These are phyloP conservation scores for Forsythia viridissima DNA, from an alignment of 257 asterid genomes.

Conservation along the genomic window DNA sequence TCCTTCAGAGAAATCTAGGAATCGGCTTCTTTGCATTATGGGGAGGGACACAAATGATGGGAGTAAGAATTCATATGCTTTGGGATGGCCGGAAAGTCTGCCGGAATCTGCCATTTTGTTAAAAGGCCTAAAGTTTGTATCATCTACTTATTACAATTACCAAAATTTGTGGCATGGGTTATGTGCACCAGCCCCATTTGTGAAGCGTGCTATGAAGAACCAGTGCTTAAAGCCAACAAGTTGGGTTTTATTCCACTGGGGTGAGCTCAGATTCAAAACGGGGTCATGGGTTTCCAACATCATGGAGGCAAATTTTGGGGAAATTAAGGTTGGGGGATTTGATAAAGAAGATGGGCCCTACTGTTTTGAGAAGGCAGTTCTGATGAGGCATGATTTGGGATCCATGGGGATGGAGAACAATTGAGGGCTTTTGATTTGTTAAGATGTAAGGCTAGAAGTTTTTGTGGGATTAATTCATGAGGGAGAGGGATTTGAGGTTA, in stretches of 20 bases:
- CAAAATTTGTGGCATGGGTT: conserved; percentile 44
- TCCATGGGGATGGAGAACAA: conserved; percentile 30
- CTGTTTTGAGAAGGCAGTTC: conserved; percentile 42
- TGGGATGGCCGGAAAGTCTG: conserved; percentile 38
- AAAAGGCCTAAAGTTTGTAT: conserved; percentile 40
- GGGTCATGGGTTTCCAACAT: conserved; percentile 38
- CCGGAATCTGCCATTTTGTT: conserved; percentile 34
- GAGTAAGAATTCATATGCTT: conserved; percentile 35
- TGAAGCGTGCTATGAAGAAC: conserved; percentile 38
- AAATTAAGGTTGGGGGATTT: conserved; percentile 33
- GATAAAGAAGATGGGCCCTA: conserved; percentile 30
- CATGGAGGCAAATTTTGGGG: conserved; percentile 25
- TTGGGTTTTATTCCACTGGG: conserved; percentile 43
- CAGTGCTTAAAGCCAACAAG: conserved; percentile 33
- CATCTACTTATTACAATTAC: conserved; percentile 34
- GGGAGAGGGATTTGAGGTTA: conserved; percentile 13
- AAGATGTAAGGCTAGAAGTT: conserved; percentile 37
- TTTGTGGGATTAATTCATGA: conserved; percentile 30
- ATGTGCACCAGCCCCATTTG: conserved; percentile 36
- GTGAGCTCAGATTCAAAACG: conserved; percentile 33
- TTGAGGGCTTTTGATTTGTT: conserved; percentile 28
- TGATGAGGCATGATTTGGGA: conserved; percentile 41
- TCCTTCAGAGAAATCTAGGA: conserved; percentile 35
- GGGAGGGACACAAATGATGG: conserved; percentile 34
- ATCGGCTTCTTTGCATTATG: conserved; percentile 34